Conservation (phyloP, 148 eudicot species). For the Vaccinium vitisidaea region DNA sequence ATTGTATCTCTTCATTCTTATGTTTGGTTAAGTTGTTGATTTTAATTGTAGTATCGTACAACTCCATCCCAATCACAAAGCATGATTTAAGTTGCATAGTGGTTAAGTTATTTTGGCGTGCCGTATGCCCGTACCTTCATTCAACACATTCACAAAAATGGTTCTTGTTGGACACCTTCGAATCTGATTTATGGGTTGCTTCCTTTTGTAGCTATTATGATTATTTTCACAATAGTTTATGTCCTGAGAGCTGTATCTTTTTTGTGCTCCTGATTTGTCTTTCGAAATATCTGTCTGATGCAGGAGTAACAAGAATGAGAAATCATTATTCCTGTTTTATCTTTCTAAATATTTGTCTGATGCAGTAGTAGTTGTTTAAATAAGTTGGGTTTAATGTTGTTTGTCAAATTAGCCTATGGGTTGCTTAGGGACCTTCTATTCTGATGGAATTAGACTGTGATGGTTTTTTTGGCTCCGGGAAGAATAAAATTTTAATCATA, state of each 20-base stretch:
- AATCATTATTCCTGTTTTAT: background rate
- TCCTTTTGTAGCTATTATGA: background rate
- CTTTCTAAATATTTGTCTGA: background rate
- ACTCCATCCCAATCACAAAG: background rate
- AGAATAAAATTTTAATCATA: too few relatives aligned
- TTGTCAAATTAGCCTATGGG: background rate
- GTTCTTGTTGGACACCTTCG: background rate
- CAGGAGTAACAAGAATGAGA: background rate
- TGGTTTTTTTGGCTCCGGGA: too few relatives aligned
- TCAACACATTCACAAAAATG: background rate
- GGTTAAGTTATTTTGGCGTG: background rate
- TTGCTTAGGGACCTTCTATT: background rate
- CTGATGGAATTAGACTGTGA: background rate
- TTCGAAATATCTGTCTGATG: background rate
- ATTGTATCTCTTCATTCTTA: background rate
- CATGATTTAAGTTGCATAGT: background rate
- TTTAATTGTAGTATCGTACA: background rate
- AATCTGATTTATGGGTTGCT: conserved; percentile 32
- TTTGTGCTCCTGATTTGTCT: conserved; percentile 4
- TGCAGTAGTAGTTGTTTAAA: background rate
- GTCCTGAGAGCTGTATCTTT: background rate
- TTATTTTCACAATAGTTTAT: background rate
- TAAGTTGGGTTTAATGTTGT: background rate
- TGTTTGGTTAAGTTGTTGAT: background rate
- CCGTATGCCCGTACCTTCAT: background rate